phyloP scores from a whole-genome alignment of 179 eudicot species.

The Beta macrorhiza region DNA sequence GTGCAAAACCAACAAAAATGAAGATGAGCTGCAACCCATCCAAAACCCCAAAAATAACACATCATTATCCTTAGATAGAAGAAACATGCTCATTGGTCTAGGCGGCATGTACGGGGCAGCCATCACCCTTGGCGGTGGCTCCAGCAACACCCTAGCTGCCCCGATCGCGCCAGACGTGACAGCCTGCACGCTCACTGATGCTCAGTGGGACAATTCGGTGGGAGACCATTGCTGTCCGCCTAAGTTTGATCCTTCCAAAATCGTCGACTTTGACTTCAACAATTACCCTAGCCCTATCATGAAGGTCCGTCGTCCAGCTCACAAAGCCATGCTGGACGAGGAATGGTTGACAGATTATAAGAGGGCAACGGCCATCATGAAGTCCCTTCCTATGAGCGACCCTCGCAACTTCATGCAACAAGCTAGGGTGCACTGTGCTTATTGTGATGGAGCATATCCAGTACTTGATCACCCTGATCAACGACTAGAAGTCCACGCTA shows the following conservation, averaged over 20 bases:
- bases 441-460: constrained; percentile 25
- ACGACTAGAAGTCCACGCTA: not conserved
- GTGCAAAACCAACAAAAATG: not conserved
- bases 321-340: not conserved
- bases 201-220: not conserved
- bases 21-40: not conserved
- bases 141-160: not conserved
- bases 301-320: constrained; percentile 20
- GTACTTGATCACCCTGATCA: not conserved
- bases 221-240: constrained; percentile 19
- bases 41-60: not conserved
- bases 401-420: constrained; percentile 14
- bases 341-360: constrained; percentile 7
- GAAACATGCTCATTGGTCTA: constrained; percentile 24
- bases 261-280: not conserved
- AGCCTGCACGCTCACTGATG: not conserved
- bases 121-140: not conserved
- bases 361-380: not conserved
- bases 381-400: constrained; percentile 10
- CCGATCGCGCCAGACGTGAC: constrained; percentile 1
- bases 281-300: not conserved
- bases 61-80: not conserved
- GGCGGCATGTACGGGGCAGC: constrained; percentile 22
- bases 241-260: not conserved
- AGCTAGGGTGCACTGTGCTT: constrained; percentile 23